These are phyloP conservation scores for Coemansia sp. DNA, from an alignment of 192 early-diverging fungal genomes.

Conservation along the genomic window DNA sequence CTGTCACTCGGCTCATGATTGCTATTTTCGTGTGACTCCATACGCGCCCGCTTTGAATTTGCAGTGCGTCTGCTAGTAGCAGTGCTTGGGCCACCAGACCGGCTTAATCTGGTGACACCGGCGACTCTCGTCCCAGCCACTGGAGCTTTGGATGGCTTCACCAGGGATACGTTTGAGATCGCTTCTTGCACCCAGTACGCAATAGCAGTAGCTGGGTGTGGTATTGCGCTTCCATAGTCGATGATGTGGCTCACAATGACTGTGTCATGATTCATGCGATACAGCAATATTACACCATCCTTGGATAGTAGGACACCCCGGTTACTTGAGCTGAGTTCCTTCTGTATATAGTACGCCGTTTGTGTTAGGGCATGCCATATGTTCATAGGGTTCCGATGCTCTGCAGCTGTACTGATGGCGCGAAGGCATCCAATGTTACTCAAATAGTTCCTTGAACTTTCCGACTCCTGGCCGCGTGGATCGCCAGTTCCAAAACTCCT, in stretches of 20 bases:
- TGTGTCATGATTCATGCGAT: neutral
- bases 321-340: neutral
- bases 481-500: too few relatives aligned
- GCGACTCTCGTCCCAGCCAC: neutral
- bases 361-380: neutral
- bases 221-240: neutral
- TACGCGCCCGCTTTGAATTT: too few relatives aligned
- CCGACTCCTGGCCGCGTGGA: too few relatives aligned
- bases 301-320: neutral
- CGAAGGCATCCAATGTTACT: too few relatives aligned
- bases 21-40: too few relatives aligned
- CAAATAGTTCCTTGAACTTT: too few relatives aligned
- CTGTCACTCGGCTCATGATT: too few relatives aligned
- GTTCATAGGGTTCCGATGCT: too few relatives aligned
- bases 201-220: neutral
- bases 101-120: neutral
- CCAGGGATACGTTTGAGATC: neutral
- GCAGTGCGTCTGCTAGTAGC: too few relatives aligned
- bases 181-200: neutral
- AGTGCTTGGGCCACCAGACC: neutral
- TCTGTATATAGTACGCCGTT: neutral
- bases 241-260: neutral
- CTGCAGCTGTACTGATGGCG: too few relatives aligned
- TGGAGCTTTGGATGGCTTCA: neutral
- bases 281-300: neutral